Percentiles rank a stretch among this genome's conserved stretches.
phyloP scores from a whole-genome alignment of 495 filamentous ascomycete genomes.

The Trichocladium uniseriatum region DNA sequence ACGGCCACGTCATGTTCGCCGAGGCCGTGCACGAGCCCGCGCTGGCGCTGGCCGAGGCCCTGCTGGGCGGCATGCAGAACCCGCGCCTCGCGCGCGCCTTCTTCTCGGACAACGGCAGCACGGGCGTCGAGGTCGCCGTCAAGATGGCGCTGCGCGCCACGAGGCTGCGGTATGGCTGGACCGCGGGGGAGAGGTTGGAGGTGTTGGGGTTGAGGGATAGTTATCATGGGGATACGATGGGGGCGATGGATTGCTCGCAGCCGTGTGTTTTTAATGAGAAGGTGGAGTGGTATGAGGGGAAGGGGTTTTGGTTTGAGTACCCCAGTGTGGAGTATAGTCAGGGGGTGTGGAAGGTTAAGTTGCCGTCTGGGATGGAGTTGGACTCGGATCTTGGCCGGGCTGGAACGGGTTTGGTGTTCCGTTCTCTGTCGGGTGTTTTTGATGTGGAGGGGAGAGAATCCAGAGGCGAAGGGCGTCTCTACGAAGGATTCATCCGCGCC shows the following conservation, averaged over 20 bases:
- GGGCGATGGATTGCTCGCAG: constrained; percentile 70
- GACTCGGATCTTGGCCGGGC: constrained; percentile 46
- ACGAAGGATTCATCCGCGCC: constrained; percentile 48
- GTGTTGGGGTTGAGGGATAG: constrained; percentile 64
- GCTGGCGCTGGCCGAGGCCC: constrained; percentile 48
- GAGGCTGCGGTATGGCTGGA: constrained; percentile 54
- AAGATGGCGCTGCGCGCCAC: constrained; percentile 69
- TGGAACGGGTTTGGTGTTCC: too few species aligned
- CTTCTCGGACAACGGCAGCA: constrained; percentile 72
- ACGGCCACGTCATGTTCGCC: constrained; percentile 80
- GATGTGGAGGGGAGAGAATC: constrained; percentile 34
- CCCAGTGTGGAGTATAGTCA: constrained; percentile 54
- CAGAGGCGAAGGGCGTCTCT: too few species aligned
- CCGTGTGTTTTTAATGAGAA: constrained; percentile 63
- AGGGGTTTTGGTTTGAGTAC: constrained; percentile 68
- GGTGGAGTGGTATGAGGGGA: constrained; percentile 69
- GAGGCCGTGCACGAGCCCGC: constrained; percentile 64
- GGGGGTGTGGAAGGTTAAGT: constrained; percentile 53
- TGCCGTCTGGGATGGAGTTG: constrained; percentile 48
- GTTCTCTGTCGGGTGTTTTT: too few species aligned
- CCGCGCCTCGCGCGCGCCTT: constrained; percentile 57
- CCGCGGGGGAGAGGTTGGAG: constrained; percentile 40
- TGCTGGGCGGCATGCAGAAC: constrained; percentile 49
- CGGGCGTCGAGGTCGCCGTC: constrained; percentile 67
- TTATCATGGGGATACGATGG: constrained; percentile 77